A percentile compares a stretch with the other conserved stretches of the same genome.
phyloP scores from a whole-genome alignment of 2,329 filamentous ascomycete genomes.

The Dactylonectria estremocensis region DNA sequence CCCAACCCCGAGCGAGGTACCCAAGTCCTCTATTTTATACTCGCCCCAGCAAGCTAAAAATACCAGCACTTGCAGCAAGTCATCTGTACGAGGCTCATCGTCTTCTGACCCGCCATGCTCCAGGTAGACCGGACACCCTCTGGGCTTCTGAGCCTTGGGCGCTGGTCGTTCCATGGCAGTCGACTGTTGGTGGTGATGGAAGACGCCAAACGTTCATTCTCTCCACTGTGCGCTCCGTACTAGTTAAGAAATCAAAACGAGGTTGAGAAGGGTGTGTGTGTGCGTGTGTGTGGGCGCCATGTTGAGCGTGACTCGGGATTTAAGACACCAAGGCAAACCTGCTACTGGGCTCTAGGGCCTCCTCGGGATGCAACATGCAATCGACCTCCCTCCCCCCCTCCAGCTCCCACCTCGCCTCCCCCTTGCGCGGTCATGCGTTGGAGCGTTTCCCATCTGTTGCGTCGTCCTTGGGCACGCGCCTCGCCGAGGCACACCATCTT shows the following conservation, averaged over 20 bases:
- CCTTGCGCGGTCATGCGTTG: slow-evolving; percentile 34
- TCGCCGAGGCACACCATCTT: slow-evolving; percentile 40
- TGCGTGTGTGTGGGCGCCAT: slow-evolving; percentile 44
- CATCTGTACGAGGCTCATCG: slow-evolving; percentile 44
- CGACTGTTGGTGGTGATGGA: slow-evolving; percentile 27
- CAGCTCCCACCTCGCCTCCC: slow-evolving; percentile 34
- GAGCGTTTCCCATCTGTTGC: slow-evolving; percentile 26
- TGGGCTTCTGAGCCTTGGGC: neutral
- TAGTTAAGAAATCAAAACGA: neutral
- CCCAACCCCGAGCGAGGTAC: slow-evolving; percentile 34
- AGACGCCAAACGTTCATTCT: slow-evolving; percentile 12
- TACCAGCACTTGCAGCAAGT: slow-evolving; percentile 43
- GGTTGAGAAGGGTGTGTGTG: slow-evolving; percentile 20
- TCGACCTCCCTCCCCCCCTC: slow-evolving; percentile 39
- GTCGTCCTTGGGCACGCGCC: slow-evolving; percentile 44
- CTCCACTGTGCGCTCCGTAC: slow-evolving; percentile 14
- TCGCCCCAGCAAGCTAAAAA: slow-evolving; percentile 45
- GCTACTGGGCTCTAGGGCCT: slow-evolving; percentile 42
- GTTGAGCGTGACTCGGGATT: slow-evolving; percentile 56
- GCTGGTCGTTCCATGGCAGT: slow-evolving; percentile 9
- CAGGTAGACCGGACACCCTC: slow-evolving; percentile 35
- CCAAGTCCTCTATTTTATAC: slow-evolving; percentile 47
- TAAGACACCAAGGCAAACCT: slow-evolving; percentile 55
- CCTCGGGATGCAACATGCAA: slow-evolving; percentile 50
- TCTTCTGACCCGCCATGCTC: slow-evolving; percentile 45